phyloP scores from a whole-genome alignment of 345 rosid genomes.

The Euphorbia lathyris region DNA sequence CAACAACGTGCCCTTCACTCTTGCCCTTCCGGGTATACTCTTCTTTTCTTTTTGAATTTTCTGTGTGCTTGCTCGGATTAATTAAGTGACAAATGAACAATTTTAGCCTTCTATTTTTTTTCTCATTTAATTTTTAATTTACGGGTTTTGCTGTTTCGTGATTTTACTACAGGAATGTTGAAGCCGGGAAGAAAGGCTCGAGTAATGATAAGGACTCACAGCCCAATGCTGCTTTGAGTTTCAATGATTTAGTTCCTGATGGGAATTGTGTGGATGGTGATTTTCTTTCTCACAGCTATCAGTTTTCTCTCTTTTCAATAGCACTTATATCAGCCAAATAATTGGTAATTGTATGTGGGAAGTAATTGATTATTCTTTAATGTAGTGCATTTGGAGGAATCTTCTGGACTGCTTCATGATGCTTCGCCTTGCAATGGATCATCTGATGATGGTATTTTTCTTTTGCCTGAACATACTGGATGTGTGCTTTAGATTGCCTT shows the following conservation, averaged over 20 bases:
- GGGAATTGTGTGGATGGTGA: constrained; percentile 34
- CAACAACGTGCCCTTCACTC: constrained; percentile 36
- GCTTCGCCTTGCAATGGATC: constrained; percentile 31
- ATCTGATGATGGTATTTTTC: constrained; percentile 63
- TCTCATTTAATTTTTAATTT: neutral
- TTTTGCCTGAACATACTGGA: neutral
- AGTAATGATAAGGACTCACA: constrained; percentile 14
- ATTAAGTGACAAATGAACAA: neutral
- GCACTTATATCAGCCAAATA: neutral
- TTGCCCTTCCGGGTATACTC: constrained; percentile 36
- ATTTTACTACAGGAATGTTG: constrained; percentile 22
- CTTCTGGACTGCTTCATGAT: constrained; percentile 18
- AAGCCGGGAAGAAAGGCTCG: constrained; percentile 22
- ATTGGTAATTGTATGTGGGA: neutral
- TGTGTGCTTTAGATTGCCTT: neutral
- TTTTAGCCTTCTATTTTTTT: neutral
- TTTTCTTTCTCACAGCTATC: neutral
- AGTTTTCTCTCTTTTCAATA: neutral
- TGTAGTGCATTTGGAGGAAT: constrained; percentile 35
- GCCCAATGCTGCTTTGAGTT: constrained; percentile 8
- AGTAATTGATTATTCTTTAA: constrained; percentile 1
- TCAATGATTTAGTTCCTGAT: constrained; percentile 18
- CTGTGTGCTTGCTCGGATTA: too few species aligned
- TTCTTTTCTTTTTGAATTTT: neutral
- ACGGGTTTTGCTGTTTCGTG: neutral